Percentiles rank a stretch among this genome's conserved stretches.
Evolutionary conservation across 257 asterid genomes (phyloP).

Genomic region (Eustoma russellianum): DNA sequence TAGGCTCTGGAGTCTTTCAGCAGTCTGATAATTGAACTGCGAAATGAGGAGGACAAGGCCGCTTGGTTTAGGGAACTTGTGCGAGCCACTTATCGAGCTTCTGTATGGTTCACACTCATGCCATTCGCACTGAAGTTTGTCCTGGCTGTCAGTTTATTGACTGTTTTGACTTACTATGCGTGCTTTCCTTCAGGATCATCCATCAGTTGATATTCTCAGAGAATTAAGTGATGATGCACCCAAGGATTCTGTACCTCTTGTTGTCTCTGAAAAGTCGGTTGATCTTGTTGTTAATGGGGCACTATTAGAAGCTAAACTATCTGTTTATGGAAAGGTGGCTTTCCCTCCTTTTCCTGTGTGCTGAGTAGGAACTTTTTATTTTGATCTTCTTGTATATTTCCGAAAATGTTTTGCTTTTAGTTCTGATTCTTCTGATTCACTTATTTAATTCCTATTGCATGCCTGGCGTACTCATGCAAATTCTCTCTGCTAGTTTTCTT

Average conservation of each 20-base stretch:
- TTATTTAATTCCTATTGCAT: background rate
- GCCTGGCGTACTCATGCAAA: background rate
- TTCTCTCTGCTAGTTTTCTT: slow-evolving; percentile 6
- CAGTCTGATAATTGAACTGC: slow-evolving; percentile 75
- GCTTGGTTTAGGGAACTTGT: slow-evolving; percentile 80
- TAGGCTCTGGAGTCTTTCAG: slow-evolving; percentile 89
- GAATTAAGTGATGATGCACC: slow-evolving; percentile 40
- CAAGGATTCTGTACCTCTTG: slow-evolving; percentile 39
- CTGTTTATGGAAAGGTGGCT: slow-evolving; percentile 83
- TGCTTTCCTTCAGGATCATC: slow-evolving; percentile 62
- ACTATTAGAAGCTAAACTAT: slow-evolving; percentile 64
- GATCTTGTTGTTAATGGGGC: slow-evolving; percentile 89
- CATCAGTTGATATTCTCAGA: slow-evolving; percentile 69
- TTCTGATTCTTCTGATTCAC: slow-evolving; percentile 8
- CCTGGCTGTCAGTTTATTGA: slow-evolving; percentile 12
- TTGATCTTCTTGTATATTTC: slow-evolving; percentile 5
- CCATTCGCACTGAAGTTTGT: background rate
- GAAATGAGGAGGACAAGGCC: slow-evolving; percentile 64
- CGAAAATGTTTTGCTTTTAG: too few relatives aligned
- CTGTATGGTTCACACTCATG: slow-evolving; percentile 53
- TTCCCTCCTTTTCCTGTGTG: slow-evolving; percentile 6
- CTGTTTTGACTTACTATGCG: slow-evolving; percentile 9
- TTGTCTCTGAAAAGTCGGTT: slow-evolving; percentile 40
- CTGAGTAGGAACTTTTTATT: slow-evolving; percentile 6
- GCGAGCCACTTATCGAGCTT: slow-evolving; percentile 91